Conservation (phyloP, 495 filamentous ascomycete species). For the Gamarada debralockiae region DNA sequence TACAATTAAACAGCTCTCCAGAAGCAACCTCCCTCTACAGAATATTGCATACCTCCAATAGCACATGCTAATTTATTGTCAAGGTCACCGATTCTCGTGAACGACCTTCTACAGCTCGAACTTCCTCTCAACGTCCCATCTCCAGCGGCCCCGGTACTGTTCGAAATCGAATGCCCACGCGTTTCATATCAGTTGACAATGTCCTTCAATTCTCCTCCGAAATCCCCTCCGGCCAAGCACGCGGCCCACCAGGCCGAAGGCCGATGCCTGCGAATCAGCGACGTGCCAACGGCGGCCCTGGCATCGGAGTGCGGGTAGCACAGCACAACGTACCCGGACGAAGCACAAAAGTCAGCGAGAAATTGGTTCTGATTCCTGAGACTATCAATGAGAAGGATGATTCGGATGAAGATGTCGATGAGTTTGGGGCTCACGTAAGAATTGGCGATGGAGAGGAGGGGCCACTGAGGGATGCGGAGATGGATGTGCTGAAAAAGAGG, state of each 20-base stretch:
- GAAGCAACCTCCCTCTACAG: background rate
- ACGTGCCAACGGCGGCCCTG: constrained; percentile 33
- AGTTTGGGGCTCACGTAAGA: constrained; percentile 38
- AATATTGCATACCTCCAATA: background rate
- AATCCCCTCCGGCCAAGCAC: constrained; percentile 90
- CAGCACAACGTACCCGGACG: constrained; percentile 81
- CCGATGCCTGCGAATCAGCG: constrained; percentile 46
- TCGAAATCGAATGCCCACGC: constrained; percentile 48
- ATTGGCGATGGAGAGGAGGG: constrained; percentile 53
- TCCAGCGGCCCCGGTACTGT: constrained; percentile 17
- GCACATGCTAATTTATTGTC: constrained; percentile 5
- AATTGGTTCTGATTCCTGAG: constrained; percentile 91
- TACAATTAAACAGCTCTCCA: background rate
- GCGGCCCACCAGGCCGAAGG: constrained; percentile 59
- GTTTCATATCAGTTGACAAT: constrained; percentile 93
- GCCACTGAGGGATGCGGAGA: constrained; percentile 77
- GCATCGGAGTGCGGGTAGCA: constrained; percentile 39
- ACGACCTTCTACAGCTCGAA: constrained; percentile 18
- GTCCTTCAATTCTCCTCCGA: constrained; percentile 92
- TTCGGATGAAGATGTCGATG: constrained; percentile 47
- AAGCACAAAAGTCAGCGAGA: constrained; percentile 90
- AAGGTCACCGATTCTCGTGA: constrained; percentile 37
- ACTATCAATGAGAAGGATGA: constrained; percentile 61
- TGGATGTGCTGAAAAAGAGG: constrained; percentile 58
- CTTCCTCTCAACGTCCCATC: constrained; percentile 9